Conservation (phyloP, 228 moss, liverwort and hornwort genomes). For the Sphagnum fallax region DNA sequence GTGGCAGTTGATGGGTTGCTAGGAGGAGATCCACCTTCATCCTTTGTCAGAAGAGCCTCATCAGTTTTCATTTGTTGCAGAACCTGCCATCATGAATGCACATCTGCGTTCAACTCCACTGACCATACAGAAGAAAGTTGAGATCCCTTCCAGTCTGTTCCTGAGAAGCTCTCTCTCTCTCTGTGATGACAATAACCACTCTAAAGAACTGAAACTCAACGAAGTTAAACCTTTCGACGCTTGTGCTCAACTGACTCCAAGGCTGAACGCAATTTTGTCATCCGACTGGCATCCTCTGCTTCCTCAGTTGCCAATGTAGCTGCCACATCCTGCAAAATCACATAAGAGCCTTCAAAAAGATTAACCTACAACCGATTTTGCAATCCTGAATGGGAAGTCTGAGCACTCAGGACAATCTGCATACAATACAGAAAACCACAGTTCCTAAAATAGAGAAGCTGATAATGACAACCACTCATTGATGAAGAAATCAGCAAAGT, state of each 20-base stretch:
- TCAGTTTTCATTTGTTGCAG: constrained; percentile 86
- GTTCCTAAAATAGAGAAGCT: no score
- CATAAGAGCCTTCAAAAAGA: constrained; percentile 1
- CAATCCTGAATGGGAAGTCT: no score
- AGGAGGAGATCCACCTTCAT: constrained; percentile 82
- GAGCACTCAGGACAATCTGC: no score
- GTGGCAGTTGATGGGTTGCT: constrained; percentile 83
- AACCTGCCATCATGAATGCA: constrained; percentile 29
- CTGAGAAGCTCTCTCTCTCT: no score
- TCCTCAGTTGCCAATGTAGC: constrained; percentile 95
- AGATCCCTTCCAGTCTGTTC: background rate
- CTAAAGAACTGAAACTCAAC: no score
- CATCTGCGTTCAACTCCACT: background rate
- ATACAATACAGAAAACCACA: no score
- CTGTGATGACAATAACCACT: no score
- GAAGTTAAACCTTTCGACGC: constrained; percentile 62
- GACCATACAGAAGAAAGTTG: background rate
- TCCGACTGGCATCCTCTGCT: constrained; percentile 81
- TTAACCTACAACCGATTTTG: background rate
- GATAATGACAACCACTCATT: no score
- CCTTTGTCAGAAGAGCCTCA: constrained; percentile 72
- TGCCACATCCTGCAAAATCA: constrained; percentile 64
- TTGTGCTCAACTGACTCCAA: constrained; percentile 98
- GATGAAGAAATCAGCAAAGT: no score
- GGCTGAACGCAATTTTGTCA: constrained; percentile 77